Percentiles rank a stretch among this genome's conserved stretches.
Evolutionary conservation across 345 rosid genomes (phyloP).

Genomic region (Eucalyptus curtisii): DNA sequence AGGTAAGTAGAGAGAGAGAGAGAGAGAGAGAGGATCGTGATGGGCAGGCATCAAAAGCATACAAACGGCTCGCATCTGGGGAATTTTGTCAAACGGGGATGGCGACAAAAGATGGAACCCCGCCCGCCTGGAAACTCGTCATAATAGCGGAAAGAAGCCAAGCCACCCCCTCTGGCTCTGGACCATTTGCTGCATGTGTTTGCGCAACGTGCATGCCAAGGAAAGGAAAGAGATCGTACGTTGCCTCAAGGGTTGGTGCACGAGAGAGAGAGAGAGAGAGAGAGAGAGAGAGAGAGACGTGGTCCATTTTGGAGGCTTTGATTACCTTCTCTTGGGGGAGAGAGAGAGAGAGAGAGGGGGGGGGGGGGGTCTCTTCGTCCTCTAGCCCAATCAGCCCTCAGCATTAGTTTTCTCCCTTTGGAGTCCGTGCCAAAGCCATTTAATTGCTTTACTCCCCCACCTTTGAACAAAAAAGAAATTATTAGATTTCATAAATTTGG

Average conservation of each 20-base stretch:
- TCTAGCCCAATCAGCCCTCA: not conserved
- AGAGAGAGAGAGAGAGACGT: not conserved
- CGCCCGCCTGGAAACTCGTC: not conserved
- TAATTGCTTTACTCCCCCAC: not conserved
- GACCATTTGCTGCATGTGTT: not conserved
- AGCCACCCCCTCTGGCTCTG: not conserved
- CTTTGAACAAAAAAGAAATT: not conserved
- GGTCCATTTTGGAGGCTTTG: not conserved
- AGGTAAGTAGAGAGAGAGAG: not conserved
- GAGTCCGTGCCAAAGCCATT: not conserved
- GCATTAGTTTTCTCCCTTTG: not conserved
- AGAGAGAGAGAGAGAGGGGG: too few species aligned
- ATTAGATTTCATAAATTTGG: not conserved
- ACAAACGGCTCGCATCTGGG: not conserved
- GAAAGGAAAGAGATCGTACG: not conserved
- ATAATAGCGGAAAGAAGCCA: not conserved
- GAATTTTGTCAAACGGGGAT: not conserved
- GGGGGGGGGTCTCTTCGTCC: not conserved
- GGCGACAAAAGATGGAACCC: not conserved
- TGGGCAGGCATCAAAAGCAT: not conserved
- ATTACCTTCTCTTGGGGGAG: not conserved
- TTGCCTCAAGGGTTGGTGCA: not conserved
- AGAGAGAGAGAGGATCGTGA: not conserved
- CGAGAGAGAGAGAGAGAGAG: not conserved
- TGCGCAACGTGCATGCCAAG: not conserved